Evolutionary conservation across 1,284 basidiomycete genomes (phyloP), one percentile per base, ranked within the genome.

Genomic region (Phylloboletellus chloephorus): DNA sequence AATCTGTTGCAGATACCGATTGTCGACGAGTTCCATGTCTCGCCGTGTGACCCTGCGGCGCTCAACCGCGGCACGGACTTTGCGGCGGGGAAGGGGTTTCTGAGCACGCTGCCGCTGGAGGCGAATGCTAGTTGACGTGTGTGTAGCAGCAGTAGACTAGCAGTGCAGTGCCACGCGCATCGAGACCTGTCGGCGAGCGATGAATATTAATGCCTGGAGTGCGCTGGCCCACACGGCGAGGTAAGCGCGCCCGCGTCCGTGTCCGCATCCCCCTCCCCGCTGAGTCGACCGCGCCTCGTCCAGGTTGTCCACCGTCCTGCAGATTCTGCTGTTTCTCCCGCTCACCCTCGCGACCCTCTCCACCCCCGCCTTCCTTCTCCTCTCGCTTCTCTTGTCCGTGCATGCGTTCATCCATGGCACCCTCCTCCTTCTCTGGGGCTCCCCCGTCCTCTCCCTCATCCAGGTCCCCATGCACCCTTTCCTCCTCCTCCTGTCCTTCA

Each of bases 1-100:
- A 97, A 98, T 59, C 68, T 97, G 20, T 71, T 98, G 16, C 90
- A 95, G 63, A 87, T 94, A 52, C 94, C 95, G 1, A 96, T 98
- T 57, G 70, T 88, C 30, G 95, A 97, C 70, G 81, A 90, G 61
- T 96, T 81, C 66, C 90, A 87, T 63, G 85, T 91, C 12, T 73
- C 82, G 4, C 86, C 81, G 3, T 83, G 83, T 0, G 82, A 86
- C 51, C 85, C 85, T 24, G 78, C 77, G 8, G 73, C 79, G 4
- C 66, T 71, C 16, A 67, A 67, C 41, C 73, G 84, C 25, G 73
- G 70, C n/a, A 80, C 76, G 3, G 81, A 82, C 34, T 85, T 88
- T 57, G 84, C 85, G 2, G 76, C 78, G 37, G 82, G 76, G 44
- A 88, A 86, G 55, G 84, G 84, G 12, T 68, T 86, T 16, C 63